A percentile compares a stretch with the other conserved stretches of the same genome.
These are phyloP conservation scores for Solidago caesia DNA, from an alignment of 129 eudicot genomes.

Conservation along the genomic window DNA sequence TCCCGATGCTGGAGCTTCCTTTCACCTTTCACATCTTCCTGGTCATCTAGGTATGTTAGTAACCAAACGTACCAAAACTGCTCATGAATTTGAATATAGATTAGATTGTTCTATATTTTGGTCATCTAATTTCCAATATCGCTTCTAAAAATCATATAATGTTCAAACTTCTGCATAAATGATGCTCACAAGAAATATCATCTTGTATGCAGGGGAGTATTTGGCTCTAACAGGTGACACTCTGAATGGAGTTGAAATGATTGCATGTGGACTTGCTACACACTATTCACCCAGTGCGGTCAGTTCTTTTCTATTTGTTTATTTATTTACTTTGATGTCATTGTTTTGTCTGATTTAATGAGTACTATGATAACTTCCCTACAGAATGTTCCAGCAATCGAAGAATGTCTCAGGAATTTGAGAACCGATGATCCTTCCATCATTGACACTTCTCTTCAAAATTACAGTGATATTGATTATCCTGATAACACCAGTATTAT, in stretches of 20 bases:
- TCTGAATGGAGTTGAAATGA: slow-evolving; percentile 81
- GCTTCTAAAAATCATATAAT: neutral
- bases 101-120: neutral
- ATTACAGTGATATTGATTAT: slow-evolving; percentile 49
- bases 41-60: slow-evolving; percentile 61
- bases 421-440: slow-evolving; percentile 82
- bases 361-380: neutral
- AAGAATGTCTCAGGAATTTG: slow-evolving; percentile 57
- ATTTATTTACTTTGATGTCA: neutral
- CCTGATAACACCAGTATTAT: slow-evolving; percentile 53
- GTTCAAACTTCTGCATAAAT: too few relatives aligned
- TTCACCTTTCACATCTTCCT: slow-evolving; percentile 81
- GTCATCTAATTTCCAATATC: too few relatives aligned
- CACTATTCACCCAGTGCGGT: slow-evolving; percentile 66
- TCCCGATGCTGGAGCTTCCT: slow-evolving; percentile 98
- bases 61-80: neutral
- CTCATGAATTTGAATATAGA: neutral
- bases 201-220: slow-evolving; percentile 68
- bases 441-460: slow-evolving; percentile 54
- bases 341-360: slow-evolving; percentile 1
- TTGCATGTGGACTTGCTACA: slow-evolving; percentile 91
- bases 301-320: slow-evolving; percentile 9
- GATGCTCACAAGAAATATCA: too few relatives aligned
- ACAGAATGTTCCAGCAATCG: slow-evolving; percentile 74
- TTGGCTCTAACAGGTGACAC: slow-evolving; percentile 73